Percentiles rank a stretch among this genome's conserved stretches.
Evolutionary conservation across 306 rosid genomes (phyloP).

Genomic region (Medicago ruthenica): DNA sequence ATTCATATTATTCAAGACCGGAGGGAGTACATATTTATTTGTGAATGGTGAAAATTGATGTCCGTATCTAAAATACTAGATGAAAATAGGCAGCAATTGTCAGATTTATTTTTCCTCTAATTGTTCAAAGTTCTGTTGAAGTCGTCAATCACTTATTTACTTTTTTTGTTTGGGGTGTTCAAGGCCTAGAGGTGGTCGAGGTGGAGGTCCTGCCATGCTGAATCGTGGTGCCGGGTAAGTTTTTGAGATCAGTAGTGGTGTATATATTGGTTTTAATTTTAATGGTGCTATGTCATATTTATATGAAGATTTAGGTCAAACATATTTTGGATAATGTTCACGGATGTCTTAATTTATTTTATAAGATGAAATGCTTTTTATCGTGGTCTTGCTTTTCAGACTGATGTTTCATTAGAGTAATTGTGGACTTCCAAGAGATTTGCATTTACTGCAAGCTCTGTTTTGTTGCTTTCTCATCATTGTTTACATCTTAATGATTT

Average conservation of each 20-base stretch:
- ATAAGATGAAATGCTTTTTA: neutral
- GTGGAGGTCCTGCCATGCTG: constrained; percentile 49
- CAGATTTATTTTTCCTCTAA: neutral
- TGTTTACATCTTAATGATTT: neutral
- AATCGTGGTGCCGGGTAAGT: constrained; percentile 75
- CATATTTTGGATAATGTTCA: neutral
- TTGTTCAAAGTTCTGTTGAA: neutral
- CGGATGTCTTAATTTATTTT: neutral
- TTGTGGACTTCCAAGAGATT: neutral
- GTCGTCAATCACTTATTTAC: neutral
- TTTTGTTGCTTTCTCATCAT: constrained; percentile 1
- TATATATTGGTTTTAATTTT: neutral
- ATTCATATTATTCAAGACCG: no score
- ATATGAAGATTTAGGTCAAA: neutral
- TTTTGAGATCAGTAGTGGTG: neutral
- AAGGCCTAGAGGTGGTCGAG: constrained; percentile 70
- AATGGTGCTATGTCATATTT: neutral
- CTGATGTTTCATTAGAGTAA: neutral
- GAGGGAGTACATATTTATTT: neutral
- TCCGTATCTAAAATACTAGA: neutral
- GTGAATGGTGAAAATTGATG: neutral
- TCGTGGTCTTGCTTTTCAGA: neutral
- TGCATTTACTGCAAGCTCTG: neutral
- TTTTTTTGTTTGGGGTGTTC: constrained; percentile 7
- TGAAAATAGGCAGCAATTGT: neutral